Evolutionary conservation across 768 basidiomycete species (phyloP).

Genomic region (Phlebiopsis gigantea): DNA sequence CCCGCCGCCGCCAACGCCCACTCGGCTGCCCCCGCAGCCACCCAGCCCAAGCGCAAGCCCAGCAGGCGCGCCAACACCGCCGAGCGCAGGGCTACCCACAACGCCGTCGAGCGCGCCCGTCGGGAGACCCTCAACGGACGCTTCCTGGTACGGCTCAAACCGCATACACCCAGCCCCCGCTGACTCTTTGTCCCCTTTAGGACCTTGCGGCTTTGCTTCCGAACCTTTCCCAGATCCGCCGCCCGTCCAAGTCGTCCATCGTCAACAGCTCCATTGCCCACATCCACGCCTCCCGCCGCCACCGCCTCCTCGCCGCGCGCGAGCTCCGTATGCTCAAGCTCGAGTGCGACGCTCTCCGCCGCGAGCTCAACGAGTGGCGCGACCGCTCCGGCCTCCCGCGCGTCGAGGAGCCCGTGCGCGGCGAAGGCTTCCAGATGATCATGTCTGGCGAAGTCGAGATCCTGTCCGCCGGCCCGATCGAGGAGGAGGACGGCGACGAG

Average conservation of each 20-base stretch:
- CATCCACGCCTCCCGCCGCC: slow-evolving; percentile 76
- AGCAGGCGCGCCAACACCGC: slow-evolving; percentile 91
- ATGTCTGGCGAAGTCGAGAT: slow-evolving; percentile 69
- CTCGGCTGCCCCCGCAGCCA: slow-evolving; percentile 17
- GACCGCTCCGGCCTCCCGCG: slow-evolving; percentile 65
- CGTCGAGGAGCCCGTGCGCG: slow-evolving; percentile 67
- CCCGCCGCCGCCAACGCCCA: slow-evolving; percentile 13
- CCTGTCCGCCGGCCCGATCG: slow-evolving; percentile 38
- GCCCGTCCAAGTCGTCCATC: slow-evolving; percentile 94
- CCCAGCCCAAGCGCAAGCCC: slow-evolving; percentile 73
- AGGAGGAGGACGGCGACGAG: slow-evolving; percentile 53
- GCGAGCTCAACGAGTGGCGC: slow-evolving; percentile 93
- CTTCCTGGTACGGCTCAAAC: slow-evolving; percentile 60
- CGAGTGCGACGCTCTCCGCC: slow-evolving; percentile 82
- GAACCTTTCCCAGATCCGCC: slow-evolving; percentile 83
- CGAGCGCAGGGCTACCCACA: slow-evolving; percentile 93
- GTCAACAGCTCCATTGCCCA: slow-evolving; percentile 94
- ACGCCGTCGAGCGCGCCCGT: slow-evolving; percentile 92
- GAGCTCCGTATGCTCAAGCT: slow-evolving; percentile 74
- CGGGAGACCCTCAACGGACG: slow-evolving; percentile 90
- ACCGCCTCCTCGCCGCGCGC: slow-evolving; percentile 74
- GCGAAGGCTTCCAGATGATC: slow-evolving; percentile 69
- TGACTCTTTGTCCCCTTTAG: slow-evolving; percentile 31
- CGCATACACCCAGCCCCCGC: not conserved
- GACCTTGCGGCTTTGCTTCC: slow-evolving; percentile 90